Percentiles rank a stretch among this genome's conserved stretches.
These are phyloP conservation scores for Neurospora pannonica DNA, from an alignment of 495 filamentous ascomycete species.

Conservation along the genomic window DNA sequence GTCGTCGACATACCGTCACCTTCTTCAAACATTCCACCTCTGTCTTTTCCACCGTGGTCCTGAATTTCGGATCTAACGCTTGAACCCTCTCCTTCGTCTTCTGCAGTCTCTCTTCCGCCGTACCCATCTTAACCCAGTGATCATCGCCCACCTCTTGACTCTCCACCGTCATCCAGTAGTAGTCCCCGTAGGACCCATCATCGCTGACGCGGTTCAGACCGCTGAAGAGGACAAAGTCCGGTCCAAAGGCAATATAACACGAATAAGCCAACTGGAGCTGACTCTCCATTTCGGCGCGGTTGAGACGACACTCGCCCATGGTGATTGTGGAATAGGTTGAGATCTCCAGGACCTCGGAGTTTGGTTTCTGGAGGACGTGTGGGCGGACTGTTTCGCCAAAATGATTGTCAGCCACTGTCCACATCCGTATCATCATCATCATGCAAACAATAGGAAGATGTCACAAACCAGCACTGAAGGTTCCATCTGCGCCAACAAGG, in stretches of 20 bases:
- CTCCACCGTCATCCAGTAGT: slow-evolving; percentile 17
- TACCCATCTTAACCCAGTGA: slow-evolving; percentile 18
- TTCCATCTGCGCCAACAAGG: slow-evolving; percentile 42
- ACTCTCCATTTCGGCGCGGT: slow-evolving; percentile 12
- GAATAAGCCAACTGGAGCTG: slow-evolving; percentile 24
- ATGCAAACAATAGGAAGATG: background rate
- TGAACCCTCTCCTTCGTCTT: slow-evolving; percentile 6
- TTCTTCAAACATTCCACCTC: slow-evolving; percentile 3
- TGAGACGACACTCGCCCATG: slow-evolving; percentile 14
- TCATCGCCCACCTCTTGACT: slow-evolving; percentile 9
- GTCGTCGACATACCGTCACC: background rate
- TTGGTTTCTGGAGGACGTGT: slow-evolving; percentile 17
- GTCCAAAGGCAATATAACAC: slow-evolving; percentile 4
- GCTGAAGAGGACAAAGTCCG: slow-evolving; percentile 15
- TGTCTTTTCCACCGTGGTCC: slow-evolving; percentile 13
- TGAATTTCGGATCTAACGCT: slow-evolving; percentile 11
- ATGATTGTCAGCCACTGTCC: background rate
- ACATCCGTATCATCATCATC: background rate
- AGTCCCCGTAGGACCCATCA: slow-evolving; percentile 9
- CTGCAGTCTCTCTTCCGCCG: slow-evolving; percentile 12
- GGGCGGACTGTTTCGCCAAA: slow-evolving; percentile 15
- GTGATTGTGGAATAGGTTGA: background rate
- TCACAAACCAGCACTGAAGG: slow-evolving; percentile 22
- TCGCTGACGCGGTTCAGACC: slow-evolving; percentile 18
- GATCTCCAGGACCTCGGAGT: slow-evolving; percentile 15